Percentiles rank a stretch among this genome's conserved stretches.
These are phyloP conservation scores for Bromus sterilis DNA, from an alignment of 176 grass and related monocot genomes.

Conservation along the genomic window DNA sequence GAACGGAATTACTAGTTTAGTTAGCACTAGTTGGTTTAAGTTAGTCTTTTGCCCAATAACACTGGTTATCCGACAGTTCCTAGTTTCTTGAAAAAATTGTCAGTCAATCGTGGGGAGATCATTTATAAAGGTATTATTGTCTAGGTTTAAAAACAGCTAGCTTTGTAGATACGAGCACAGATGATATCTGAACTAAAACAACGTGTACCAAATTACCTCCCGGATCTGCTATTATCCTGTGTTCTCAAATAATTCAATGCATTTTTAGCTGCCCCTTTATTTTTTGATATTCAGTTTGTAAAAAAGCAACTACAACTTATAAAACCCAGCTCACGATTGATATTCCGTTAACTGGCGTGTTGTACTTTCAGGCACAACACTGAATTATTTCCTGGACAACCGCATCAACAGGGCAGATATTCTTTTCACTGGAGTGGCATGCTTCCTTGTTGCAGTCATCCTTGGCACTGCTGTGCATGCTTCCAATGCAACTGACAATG, in stretches of 20 bases:
- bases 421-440: constrained; percentile 56
- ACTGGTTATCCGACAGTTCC: not conserved
- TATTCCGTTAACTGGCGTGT: not conserved
- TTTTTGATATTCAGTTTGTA: not conserved
- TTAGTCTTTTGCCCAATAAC: not conserved
- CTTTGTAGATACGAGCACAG: not conserved
- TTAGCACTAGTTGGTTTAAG: not conserved
- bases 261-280: not conserved
- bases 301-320: too few relatives aligned
- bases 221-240: not conserved
- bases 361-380: constrained; percentile 45
- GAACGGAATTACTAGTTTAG: not conserved
- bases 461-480: constrained; percentile 63
- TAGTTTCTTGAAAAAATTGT: not conserved
- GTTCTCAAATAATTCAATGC: not conserved
- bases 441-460: constrained; percentile 63
- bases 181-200: too few relatives aligned
- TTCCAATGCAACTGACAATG: constrained; percentile 63
- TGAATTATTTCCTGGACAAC: constrained; percentile 66
- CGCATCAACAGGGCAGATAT: constrained; percentile 65
- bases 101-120: not conserved
- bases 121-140: not conserved
- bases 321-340: too few relatives aligned
- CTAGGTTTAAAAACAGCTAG: not conserved
- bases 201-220: too few relatives aligned